Percentiles rank a stretch among this genome's conserved stretches.
These are phyloP conservation scores for Plectosphaerella cucumerina DNA, from an alignment of 2,329 filamentous ascomycete species.

Conservation along the genomic window DNA sequence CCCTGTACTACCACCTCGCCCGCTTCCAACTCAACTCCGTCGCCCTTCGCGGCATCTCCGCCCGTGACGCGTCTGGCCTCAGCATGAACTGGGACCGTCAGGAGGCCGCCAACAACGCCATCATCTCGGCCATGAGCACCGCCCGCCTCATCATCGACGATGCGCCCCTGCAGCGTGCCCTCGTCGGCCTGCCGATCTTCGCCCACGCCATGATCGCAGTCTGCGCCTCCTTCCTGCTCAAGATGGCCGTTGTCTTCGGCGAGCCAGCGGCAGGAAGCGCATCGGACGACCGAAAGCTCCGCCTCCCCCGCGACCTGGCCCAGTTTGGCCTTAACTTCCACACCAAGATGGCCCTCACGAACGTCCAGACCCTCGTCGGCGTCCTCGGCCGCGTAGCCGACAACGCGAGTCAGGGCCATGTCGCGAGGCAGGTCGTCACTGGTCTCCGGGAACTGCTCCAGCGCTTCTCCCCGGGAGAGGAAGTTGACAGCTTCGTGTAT, in stretches of 20 bases:
- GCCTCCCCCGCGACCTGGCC: constrained; percentile 10
- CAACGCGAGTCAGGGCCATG: constrained; percentile 11
- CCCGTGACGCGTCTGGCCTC: background rate
- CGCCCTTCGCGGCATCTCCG: constrained; percentile 6
- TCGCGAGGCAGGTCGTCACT: constrained; percentile 11
- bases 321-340: constrained; percentile 13
- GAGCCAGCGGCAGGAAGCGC: constrained; percentile 1
- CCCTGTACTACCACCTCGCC: constrained; percentile 10
- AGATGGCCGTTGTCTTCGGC: constrained; percentile 20
- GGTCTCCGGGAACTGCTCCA: constrained; percentile 13
- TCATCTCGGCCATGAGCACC: constrained; percentile 27
- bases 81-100: constrained; percentile 7
- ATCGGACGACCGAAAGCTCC: background rate
- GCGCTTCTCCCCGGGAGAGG: constrained; percentile 5
- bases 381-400: constrained; percentile 10
- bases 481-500: constrained; percentile 6
- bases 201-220: constrained; percentile 31
- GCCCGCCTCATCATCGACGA: constrained; percentile 26
- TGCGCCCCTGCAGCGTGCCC: constrained; percentile 22
- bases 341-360: constrained; percentile 6
- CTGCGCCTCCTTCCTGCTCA: constrained; percentile 29
- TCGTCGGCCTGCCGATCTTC: constrained; percentile 29
- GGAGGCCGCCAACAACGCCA: constrained; percentile 20
- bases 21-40: constrained; percentile 11
- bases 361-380: constrained; percentile 6